Conservation (phyloP, 2,329 filamentous ascomycete species). For the Aspergillus fijiensis region DNA sequence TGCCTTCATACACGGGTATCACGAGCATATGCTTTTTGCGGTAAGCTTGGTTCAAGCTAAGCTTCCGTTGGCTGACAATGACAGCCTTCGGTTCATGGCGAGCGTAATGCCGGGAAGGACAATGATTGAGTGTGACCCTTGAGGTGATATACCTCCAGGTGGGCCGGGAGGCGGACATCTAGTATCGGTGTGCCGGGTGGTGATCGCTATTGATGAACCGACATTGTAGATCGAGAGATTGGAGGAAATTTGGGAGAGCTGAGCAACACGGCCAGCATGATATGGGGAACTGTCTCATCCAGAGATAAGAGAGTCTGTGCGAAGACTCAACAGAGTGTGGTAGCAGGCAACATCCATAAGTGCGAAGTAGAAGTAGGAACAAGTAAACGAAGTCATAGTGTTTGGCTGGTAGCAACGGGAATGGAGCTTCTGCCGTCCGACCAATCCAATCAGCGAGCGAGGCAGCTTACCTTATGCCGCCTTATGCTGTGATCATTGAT, state of each 20-base stretch:
- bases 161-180: conserved; percentile 3
- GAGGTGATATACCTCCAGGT: not conserved
- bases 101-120: not conserved
- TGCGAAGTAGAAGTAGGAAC: not conserved
- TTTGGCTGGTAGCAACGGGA: no score
- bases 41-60: no score
- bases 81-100: no score
- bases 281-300: not conserved
- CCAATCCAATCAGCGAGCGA: no score
- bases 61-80: no score
- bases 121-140: not conserved
- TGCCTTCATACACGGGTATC: not conserved
- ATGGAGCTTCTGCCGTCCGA: not conserved
- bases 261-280: not conserved
- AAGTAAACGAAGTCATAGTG: not conserved
- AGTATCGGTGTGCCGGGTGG: not conserved
- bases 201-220: not conserved
- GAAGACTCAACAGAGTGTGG: not conserved
- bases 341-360: not conserved
- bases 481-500: conserved; percentile 2
- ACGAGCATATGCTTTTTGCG: not conserved
- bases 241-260: not conserved
- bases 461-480: not conserved
- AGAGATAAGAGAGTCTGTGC: not conserved
- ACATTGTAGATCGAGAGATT: not conserved